A percentile compares a stretch with the other conserved stretches of the same genome.
Evolutionary conservation across 768 basidiomycete species (phyloP).

Genomic region (Antrodiella citrinella): DNA sequence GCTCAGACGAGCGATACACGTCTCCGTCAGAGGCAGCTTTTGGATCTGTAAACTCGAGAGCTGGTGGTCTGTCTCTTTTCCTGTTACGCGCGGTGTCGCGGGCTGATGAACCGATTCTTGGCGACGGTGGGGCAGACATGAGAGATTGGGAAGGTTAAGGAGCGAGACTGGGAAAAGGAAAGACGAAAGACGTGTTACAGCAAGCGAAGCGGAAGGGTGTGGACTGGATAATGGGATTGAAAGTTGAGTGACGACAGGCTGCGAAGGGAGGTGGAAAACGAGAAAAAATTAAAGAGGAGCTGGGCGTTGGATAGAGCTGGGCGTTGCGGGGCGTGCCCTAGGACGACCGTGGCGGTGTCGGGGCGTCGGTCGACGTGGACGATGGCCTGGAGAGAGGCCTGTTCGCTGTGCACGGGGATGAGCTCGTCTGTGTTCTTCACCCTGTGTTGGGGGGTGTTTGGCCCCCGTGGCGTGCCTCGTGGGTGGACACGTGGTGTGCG

Average conservation of each 20-base stretch:
- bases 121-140: slow-evolving; percentile 33
- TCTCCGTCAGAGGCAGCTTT: slow-evolving; percentile 33
- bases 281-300: slow-evolving; percentile 18
- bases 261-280: slow-evolving; percentile 9
- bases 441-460: slow-evolving; percentile 11
- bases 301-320: neutral
- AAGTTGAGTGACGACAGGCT: slow-evolving; percentile 1
- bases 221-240: slow-evolving; percentile 6
- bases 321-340: neutral
- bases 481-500: too few relatives aligned
- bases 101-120: slow-evolving; percentile 33
- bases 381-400: neutral
- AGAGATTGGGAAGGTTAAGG: slow-evolving; percentile 22
- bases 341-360: neutral
- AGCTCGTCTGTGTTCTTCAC: slow-evolving; percentile 5
- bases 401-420: slow-evolving; percentile 3
- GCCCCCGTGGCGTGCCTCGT: neutral
- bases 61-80: slow-evolving; percentile 45
- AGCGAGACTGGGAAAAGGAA: slow-evolving; percentile 28
- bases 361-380: neutral
- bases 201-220: slow-evolving; percentile 12
- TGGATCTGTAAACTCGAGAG: slow-evolving; percentile 38
- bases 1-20: slow-evolving; percentile 27
- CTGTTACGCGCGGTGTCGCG: slow-evolving; percentile 30
- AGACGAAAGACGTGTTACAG: slow-evolving; percentile 18